Percentiles rank a stretch among this genome's conserved stretches.
Conservation (phyloP, 2,329 filamentous ascomycete genomes). For the Ceratocystis cubensis region DNA sequence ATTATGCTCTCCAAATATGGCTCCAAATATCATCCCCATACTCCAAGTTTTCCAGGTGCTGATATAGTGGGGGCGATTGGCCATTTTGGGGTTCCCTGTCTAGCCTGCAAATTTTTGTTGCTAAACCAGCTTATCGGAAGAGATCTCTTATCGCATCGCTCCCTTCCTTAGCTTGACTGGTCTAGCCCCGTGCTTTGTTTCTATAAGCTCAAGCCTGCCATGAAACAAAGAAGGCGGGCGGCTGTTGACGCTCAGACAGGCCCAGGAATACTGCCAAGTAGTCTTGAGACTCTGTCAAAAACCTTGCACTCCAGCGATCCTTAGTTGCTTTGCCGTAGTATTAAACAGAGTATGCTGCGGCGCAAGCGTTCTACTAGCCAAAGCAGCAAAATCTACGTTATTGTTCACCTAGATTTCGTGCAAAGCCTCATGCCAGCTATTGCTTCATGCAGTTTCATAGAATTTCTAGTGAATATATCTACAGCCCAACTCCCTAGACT, state of each 20-base stretch:
- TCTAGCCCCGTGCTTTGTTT: not conserved
- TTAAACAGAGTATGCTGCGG: too few species aligned
- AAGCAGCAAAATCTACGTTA: too few species aligned
- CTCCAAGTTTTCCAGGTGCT: not conserved
- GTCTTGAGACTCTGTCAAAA: not conserved
- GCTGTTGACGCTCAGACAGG: not conserved
- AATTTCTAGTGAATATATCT: too few species aligned
- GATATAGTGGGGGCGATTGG: not conserved
- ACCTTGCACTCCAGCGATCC: too few species aligned
- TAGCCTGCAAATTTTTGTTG: not conserved
- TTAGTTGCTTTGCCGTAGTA: too few species aligned
- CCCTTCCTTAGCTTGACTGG: not conserved
- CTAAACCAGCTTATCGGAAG: slow-evolving; percentile 1
- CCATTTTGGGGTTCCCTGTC: not conserved
- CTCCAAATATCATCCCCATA: too few species aligned
- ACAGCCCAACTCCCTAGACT: too few species aligned
- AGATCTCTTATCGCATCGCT: not conserved
- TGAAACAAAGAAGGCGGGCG: not conserved
- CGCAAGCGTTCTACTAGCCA: too few species aligned
- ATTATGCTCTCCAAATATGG: too few species aligned
- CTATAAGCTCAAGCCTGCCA: not conserved
- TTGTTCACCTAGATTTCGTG: too few species aligned
- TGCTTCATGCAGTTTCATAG: too few species aligned
- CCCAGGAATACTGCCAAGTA: not conserved
- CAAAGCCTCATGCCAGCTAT: too few species aligned